These are phyloP conservation scores for Ampelocalamus luodianensis DNA, from an alignment of 176 grass and related monocot species.

Conservation along the genomic window DNA sequence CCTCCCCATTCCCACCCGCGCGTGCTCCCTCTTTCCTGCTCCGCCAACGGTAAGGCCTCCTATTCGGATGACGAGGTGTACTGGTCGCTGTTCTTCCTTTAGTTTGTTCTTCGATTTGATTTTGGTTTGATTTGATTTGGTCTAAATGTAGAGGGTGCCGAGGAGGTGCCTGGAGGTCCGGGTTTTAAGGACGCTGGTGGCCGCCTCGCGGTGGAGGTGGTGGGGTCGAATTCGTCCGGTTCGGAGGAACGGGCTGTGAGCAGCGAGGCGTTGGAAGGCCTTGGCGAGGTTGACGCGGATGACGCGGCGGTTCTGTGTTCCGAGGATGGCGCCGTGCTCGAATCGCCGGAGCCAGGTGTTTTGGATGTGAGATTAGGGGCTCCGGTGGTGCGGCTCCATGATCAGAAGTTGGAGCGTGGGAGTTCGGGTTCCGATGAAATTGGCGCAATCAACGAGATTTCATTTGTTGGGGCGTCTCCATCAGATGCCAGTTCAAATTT, in stretches of 20 bases:
- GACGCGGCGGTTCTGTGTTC: not conserved
- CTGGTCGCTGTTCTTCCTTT: constrained; percentile 17
- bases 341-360: not conserved
- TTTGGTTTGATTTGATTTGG: constrained; percentile 30
- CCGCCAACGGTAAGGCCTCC: constrained; percentile 49
- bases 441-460: constrained; percentile 34
- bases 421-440: constrained; percentile 25
- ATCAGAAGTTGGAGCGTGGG: not conserved
- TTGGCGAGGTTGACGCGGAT: not conserved
- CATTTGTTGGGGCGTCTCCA: constrained; percentile 45
- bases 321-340: not conserved
- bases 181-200: not conserved
- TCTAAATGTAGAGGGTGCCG: constrained; percentile 42
- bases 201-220: constrained; percentile 4
- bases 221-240: constrained; percentile 15
- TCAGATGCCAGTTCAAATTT: constrained; percentile 46
- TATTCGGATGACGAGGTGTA: not conserved
- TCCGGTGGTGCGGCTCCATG: constrained; percentile 19
- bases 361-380: constrained; percentile 46
- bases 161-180: constrained; percentile 37
- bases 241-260: not conserved
- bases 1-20: not conserved
- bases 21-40: not conserved
- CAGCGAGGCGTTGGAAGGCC: not conserved
- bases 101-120: constrained; percentile 10